phyloP scores from a whole-genome alignment of 2,329 filamentous ascomycete genomes.

The Fusarium sarcochroum region DNA sequence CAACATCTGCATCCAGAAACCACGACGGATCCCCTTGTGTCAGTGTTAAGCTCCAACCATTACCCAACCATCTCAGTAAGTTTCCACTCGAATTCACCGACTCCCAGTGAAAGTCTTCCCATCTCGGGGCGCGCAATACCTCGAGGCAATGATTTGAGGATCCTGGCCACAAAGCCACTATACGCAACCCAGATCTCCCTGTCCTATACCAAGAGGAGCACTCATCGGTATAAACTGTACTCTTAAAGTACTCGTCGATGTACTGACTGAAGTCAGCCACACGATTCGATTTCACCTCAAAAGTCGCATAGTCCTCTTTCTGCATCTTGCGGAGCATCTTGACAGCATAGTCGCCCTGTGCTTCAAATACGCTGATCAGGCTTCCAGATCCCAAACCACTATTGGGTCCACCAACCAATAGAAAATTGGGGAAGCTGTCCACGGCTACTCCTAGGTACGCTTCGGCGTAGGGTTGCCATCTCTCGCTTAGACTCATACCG shows the following conservation, averaged over 20 bases:
- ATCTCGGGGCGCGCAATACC: constrained; percentile 14
- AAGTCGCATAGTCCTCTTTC: constrained; percentile 39
- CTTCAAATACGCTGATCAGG: constrained; percentile 62
- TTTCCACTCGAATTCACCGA: constrained; percentile 11
- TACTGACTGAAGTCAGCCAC: constrained; percentile 26
- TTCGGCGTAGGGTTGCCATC: constrained; percentile 57
- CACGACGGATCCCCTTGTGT: constrained; percentile 26
- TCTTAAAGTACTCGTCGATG: constrained; percentile 32
- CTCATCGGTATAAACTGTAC: constrained; percentile 29
- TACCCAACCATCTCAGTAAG: constrained; percentile 20
- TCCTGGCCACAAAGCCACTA: constrained; percentile 28
- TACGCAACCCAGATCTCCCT: background rate
- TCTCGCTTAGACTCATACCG: constrained; percentile 54
- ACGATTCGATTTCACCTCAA: constrained; percentile 10
- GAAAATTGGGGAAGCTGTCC: constrained; percentile 64
- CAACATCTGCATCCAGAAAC: constrained; percentile 21
- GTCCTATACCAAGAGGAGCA: constrained; percentile 29
- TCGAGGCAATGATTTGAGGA: constrained; percentile 23
- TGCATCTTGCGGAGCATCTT: constrained; percentile 44
- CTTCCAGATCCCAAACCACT: constrained; percentile 62
- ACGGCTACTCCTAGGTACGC: constrained; percentile 62
- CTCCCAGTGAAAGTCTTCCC: constrained; percentile 26
- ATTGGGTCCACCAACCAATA: constrained; percentile 66
- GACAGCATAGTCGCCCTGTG: constrained; percentile 54
- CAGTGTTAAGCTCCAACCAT: constrained; percentile 22